Base-by-base conservation (phyloP, 768 basidiomycete species). In the Thelephora aurantiotincta region DNA sequence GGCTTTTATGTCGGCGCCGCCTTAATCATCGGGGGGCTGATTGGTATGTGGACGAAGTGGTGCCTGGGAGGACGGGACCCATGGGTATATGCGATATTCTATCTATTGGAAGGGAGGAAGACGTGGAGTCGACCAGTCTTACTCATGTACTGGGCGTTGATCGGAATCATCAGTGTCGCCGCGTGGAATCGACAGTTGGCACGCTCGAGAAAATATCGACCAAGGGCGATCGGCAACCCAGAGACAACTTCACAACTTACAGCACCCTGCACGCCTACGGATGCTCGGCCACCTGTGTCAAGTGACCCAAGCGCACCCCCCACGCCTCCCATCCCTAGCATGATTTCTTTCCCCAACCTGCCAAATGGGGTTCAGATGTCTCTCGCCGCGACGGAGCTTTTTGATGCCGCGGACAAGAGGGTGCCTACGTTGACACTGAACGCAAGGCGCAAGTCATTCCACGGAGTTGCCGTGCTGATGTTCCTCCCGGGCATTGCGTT, bases 371-470 rank as follows among this genome's bases (percentile, higher is more conserved):
- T 57, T 42, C 58, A 65, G 52, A 72, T 80, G 23, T 77, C 79
- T 18, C 75, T 75, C 23, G 81, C 68, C 36, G 74, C 75, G 44
- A 70, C 69, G 30, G 73, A 78, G 47, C 61, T 86, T 46, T 64
- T 90, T 53, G 87, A 93, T 58, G 86, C 86, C 42, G 87, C 90
- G 1, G 85, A 92, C 63, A 90, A 91, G 63, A 81, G 78, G 51
- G 83, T 94, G 50, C 91, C 92, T 18, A 90, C 88, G 46, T 67
- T 98, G 48, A 78, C 83, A 43, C 67, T 97, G 53, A 98, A 99
- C 61, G 88, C 86, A 20, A 73, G 96, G 51, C 74, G 96, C 45
- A 99, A 99, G 64, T 97, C 86, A 64, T 99, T 99, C 66, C 96
- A 99, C 65, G 91, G 80, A 19, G 69, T 98, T 47, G 90, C 94